Evolutionary conservation across 192 early-diverging fungal genomes (phyloP).

Genomic region (Coemansia sp.): DNA sequence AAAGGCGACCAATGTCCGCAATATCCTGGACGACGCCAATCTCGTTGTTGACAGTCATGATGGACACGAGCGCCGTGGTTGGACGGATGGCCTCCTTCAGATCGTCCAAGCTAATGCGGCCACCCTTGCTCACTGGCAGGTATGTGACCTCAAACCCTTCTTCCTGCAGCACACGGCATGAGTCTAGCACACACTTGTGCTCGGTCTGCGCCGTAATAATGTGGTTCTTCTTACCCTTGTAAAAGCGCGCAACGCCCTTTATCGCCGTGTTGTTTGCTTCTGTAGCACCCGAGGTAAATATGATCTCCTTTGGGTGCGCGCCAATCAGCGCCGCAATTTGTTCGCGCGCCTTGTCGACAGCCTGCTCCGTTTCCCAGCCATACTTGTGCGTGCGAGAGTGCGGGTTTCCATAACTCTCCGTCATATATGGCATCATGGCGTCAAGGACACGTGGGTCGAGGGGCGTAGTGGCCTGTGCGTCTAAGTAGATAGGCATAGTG

Average conservation of each 20-base stretch:
- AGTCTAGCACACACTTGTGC: conserved; percentile 97
- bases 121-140: conserved; percentile 78
- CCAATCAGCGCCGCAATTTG: conserved; percentile 82
- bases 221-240: conserved; percentile 90
- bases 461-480: conserved; percentile 91
- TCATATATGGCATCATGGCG: conserved; percentile 91
- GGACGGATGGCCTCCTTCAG: conserved; percentile 82
- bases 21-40: conserved; percentile 96
- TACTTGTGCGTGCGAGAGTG: conserved; percentile 96
- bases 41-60: conserved; percentile 98
- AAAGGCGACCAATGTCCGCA: conserved; percentile 82
- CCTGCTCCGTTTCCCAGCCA: conserved; percentile 93
- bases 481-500: conserved; percentile 81
- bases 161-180: conserved; percentile 90
- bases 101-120: conserved; percentile 74
- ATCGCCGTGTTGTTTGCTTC: conserved; percentile 93
- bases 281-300: conserved; percentile 94
- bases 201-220: conserved; percentile 96
- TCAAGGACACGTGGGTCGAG: conserved; percentile 90
- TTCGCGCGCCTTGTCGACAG: conserved; percentile 82
- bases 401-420: conserved; percentile 89
- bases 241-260: conserved; percentile 94
- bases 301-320: conserved; percentile 93
- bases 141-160: conserved; percentile 97
- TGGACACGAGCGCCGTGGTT: conserved; percentile 84